phyloP scores from a whole-genome alignment of 2,329 filamentous ascomycete species.

The Tolypocladium ophioglossoides region DNA sequence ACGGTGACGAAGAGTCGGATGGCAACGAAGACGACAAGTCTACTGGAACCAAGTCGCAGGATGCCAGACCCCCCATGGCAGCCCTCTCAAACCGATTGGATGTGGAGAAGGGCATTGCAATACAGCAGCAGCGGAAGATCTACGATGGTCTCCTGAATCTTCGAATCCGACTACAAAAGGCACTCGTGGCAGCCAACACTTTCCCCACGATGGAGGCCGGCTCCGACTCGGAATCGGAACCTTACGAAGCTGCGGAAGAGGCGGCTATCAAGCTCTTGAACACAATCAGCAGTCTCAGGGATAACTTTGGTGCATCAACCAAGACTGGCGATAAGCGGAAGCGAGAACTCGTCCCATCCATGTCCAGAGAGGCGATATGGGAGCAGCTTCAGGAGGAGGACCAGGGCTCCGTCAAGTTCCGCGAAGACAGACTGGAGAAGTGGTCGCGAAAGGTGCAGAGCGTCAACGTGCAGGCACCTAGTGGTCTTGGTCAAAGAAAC shows the following conservation, averaged over 20 bases:
- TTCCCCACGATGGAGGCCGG: constrained; percentile 38
- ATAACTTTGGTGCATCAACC: constrained; percentile 42
- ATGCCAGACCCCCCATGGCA: constrained; percentile 22
- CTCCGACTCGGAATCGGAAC: constrained; percentile 31
- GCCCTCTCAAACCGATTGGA: constrained; percentile 37
- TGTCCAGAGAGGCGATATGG: constrained; percentile 60
- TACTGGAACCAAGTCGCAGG: constrained; percentile 8
- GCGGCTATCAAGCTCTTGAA: constrained; percentile 80
- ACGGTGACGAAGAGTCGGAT: constrained; percentile 21
- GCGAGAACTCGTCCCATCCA: constrained; percentile 39
- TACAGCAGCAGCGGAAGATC: constrained; percentile 73
- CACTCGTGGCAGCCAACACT: constrained; percentile 71
- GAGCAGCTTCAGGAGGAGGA: constrained; percentile 59
- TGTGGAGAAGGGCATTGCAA: constrained; percentile 72
- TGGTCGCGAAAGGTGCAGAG: constrained; percentile 65
- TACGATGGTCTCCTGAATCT: constrained; percentile 87
- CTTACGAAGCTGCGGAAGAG: constrained; percentile 67
- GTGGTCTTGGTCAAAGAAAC: constrained; percentile 17
- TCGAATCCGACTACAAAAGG: constrained; percentile 88
- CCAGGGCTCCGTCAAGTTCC: constrained; percentile 42
- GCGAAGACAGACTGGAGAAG: constrained; percentile 70
- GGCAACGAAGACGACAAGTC: constrained; percentile 15
- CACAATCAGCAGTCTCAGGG: constrained; percentile 61
- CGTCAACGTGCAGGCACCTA: constrained; percentile 30
- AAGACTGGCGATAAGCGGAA: constrained; percentile 52